Base-by-base conservation (phyloP, 2,329 filamentous ascomycete species). In the Coleophoma cylindrospora region DNA sequence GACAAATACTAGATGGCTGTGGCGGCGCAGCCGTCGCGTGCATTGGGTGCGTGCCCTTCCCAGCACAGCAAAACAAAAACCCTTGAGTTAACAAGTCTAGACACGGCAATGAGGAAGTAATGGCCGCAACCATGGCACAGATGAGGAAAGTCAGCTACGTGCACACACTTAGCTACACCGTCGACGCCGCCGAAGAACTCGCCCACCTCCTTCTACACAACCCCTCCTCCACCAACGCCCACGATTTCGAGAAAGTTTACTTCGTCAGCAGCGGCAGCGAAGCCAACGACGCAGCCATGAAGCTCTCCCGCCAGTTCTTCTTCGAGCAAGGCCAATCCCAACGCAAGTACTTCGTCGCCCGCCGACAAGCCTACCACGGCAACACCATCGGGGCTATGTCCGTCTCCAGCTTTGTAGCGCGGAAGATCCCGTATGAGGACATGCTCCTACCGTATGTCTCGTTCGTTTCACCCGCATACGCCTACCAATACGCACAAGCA, bases 11-110 rank as follows among this genome's bases (percentile, higher is more conserved):
- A 10, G 87, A 91, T 61, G 84, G 80, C 1, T 87, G 83, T 22
- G 80, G 84, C 32, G 87, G 87, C 13, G 84, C 87, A 6, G 85
- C 83, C n/a, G 86, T 89, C 1, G 73, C 81, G 6, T 83, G 81
- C 59, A 70, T 91, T 13, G 87, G 87, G 5, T 27, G 7, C 6
- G 27, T 27, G 2, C 6, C 9, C 2, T 27, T 5, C 9, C 9
- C 6, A 27, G 27, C 9, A 10, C 7, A 27, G 7, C 7, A 27
- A 2, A 27, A 27, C 9, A 27, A 10, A 5, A 27, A 27, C 27
- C 27, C 9, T 8, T 7, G 27, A 27, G 7, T 27, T 8, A 27
- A 27, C 27, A 27, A 2, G 27, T 19, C 7, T 27, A 27, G 27
- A 6, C 83, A 88, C 56, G 80, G 79, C 34, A 75, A 83, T 46